Percentiles rank a stretch among this genome's conserved stretches.
phyloP scores from a whole-genome alignment of 1,284 basidiomycete genomes.

The Apiotrichum veenhuisii region DNA sequence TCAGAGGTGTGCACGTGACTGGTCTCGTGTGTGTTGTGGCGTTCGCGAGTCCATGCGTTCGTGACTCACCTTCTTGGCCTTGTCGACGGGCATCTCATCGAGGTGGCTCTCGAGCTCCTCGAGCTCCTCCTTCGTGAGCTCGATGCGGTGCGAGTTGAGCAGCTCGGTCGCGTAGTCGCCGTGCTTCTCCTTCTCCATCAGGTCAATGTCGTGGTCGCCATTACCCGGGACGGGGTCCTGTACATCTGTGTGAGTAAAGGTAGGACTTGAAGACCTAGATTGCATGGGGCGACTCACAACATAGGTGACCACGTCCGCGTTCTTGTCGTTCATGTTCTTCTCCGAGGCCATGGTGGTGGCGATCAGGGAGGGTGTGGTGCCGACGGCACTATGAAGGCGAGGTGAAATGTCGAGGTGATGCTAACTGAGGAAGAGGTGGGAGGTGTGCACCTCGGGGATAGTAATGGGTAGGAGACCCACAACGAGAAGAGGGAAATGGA shows the following conservation, averaged over 20 bases:
- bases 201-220: conserved; percentile 1
- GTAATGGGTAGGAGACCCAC: too few species aligned
- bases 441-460: too few species aligned
- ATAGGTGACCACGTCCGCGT: background rate
- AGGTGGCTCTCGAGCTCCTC: conserved; percentile 7
- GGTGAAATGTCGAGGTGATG: too few species aligned
- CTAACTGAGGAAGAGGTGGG: too few species aligned
- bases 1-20: background rate
- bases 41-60: too few species aligned
- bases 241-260: too few species aligned
- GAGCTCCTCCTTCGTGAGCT: conserved; percentile 14
- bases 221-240: background rate
- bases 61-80: conserved; percentile 5
- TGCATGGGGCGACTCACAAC: background rate
- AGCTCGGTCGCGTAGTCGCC: conserved; percentile 4
- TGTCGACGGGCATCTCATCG: conserved; percentile 9
- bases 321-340: background rate
- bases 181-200: conserved; percentile 6
- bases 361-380: background rate
- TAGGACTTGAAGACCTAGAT: too few species aligned
- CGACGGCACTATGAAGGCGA: background rate
- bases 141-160: background rate
- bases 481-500: too few species aligned
- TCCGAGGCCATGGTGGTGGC: background rate
- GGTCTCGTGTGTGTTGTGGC: too few species aligned